Evolutionary conservation across 1,284 basidiomycete genomes (phyloP).

Genomic region (Irpex rosettiformis): DNA sequence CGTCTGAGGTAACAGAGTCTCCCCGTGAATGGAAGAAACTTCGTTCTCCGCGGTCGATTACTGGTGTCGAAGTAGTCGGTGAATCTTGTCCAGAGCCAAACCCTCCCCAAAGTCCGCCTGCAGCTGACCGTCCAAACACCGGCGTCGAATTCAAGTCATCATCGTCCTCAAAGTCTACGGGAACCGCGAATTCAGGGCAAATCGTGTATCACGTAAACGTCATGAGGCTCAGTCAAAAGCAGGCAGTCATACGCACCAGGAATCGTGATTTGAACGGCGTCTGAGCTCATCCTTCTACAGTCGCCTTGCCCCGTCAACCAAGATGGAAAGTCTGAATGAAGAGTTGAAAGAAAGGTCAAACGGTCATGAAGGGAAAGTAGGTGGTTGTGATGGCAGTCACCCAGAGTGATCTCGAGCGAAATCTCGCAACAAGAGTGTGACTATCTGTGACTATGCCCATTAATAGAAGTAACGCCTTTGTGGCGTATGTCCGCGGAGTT

Average conservation of each 20-base stretch:
- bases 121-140: conserved; percentile 56
- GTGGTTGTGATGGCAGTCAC: not conserved
- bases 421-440: not conserved
- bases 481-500: not conserved
- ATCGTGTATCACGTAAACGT: not conserved
- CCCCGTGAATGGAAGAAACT: conserved; percentile 71
- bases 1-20: conserved; percentile 68
- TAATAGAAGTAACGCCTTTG: not conserved
- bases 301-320: not conserved
- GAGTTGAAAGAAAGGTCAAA: not conserved
- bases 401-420: not conserved
- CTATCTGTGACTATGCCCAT: not conserved
- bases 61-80: conserved; percentile 54
- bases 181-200: not conserved
- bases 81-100: conserved; percentile 56
- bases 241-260: conserved; percentile 49
- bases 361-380: not conserved
- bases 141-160: conserved; percentile 54
- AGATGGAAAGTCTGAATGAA: not conserved
- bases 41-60: conserved; percentile 49
- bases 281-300: conserved; percentile 36
- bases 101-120: conserved; percentile 37
- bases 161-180: conserved; percentile 73
- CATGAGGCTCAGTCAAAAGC: not conserved
- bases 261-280: conserved; percentile 76